Conservation (phyloP, 2,329 filamentous ascomycete genomes). For the Coniochaeta prunicola region DNA sequence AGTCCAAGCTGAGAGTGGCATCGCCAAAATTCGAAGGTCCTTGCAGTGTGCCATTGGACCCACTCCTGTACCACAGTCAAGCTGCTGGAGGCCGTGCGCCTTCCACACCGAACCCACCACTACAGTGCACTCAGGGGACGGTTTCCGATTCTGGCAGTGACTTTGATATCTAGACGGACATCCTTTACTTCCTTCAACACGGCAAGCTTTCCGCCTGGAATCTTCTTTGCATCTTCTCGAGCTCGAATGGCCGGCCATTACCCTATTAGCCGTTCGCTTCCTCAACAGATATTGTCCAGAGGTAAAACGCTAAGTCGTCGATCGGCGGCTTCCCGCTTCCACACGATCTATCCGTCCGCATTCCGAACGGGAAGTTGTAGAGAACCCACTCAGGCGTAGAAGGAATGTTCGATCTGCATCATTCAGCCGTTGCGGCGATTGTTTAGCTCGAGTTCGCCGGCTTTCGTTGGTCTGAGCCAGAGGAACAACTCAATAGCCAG, state of each 20-base stretch:
- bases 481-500: not conserved
- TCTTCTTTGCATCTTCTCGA: not conserved
- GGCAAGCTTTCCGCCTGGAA: not conserved
- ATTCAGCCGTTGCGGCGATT: not conserved
- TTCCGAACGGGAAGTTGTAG: not conserved
- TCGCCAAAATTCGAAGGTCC: not conserved
- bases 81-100: not conserved
- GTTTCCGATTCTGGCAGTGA: too few relatives aligned
- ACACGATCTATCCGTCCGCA: not conserved
- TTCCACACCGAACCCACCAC: not conserved
- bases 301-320: constrained; percentile 5
- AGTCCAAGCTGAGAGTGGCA: not conserved
- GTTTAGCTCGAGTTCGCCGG: not conserved
- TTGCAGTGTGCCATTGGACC: not conserved
- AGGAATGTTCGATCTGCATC: not conserved
- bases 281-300: not conserved
- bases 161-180: too few relatives aligned
- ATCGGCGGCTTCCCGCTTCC: constrained; percentile 1
- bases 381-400: not conserved
- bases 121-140: not conserved
- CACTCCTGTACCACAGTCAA: too few relatives aligned
- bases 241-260: not conserved
- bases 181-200: too few relatives aligned
- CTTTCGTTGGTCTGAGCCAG: not conserved
- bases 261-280: not conserved